Evolutionary conservation across 257 asterid species (phyloP).

Genomic region (Solanum clarkiae): DNA sequence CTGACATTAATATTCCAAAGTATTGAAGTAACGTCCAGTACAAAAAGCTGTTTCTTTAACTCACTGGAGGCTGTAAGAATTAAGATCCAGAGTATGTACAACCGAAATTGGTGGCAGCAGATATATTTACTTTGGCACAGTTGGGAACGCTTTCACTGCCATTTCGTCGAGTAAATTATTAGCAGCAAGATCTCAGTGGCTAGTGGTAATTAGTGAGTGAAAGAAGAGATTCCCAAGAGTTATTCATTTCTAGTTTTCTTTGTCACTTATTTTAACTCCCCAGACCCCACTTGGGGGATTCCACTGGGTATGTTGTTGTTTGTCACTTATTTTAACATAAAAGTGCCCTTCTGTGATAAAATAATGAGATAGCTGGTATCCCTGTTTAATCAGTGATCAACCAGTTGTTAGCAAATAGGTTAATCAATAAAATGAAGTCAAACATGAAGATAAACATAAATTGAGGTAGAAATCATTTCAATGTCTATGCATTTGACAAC

Average conservation of each 20-base stretch:
- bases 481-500: background rate
- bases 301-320: no score
- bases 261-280: no score
- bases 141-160: background rate
- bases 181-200: background rate
- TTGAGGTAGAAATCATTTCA: background rate
- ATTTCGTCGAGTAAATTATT: background rate
- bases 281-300: no score
- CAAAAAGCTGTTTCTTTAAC: background rate
- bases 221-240: background rate
- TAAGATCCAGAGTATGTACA: background rate
- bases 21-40: background rate
- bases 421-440: background rate
- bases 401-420: background rate
- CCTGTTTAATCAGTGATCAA: background rate
- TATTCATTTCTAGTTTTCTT: background rate
- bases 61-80: background rate
- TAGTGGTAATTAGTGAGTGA: background rate
- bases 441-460: background rate
- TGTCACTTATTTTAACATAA: background rate
- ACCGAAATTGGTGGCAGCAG: background rate
- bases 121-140: background rate
- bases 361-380: background rate
- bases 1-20: background rate
- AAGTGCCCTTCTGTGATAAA: background rate